phyloP scores from a whole-genome alignment of 306 rosid species.

The Malus domestica region ASM211411v1 NC_041792.1:5021001-5021500 shows the following conservation, averaged over 20 bases:
- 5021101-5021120: slow-evolving; percentile 86
- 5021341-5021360: no score
- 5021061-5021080: slow-evolving; percentile 38
- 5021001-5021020: slow-evolving; percentile 73
- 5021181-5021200: not conserved
- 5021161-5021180: not conserved
- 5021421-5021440: not conserved
- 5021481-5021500: not conserved
- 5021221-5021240: not conserved
- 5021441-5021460: not conserved
- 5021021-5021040: slow-evolving; percentile 68
- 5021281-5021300: not conserved
- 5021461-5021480: not conserved
- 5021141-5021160: slow-evolving; percentile 40
- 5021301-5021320: not conserved
- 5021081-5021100: slow-evolving; percentile 46
- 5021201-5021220: not conserved
- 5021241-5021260: not conserved
- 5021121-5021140: slow-evolving; percentile 60
- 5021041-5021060: slow-evolving; percentile 39
- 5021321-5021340: not conserved
- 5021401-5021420: not conserved
- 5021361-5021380: no score
- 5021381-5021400: not conserved
- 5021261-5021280: not conserved